These are phyloP conservation scores for Pseudogymnoascus sp. DNA, from an alignment of 2,329 filamentous ascomycete genomes.

Conservation along the genomic window DNA sequence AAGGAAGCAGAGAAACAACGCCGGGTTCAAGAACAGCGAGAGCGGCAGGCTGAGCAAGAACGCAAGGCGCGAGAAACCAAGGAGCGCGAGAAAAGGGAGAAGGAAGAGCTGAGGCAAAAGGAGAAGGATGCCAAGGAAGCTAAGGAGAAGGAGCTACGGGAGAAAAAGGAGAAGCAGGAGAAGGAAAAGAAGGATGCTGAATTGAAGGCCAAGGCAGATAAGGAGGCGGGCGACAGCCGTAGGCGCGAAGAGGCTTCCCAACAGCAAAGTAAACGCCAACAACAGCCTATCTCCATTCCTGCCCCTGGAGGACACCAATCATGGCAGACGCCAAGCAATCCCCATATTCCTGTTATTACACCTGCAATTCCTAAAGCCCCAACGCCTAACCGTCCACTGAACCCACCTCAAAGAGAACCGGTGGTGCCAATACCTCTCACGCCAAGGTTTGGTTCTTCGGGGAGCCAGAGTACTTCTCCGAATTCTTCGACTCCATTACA, in stretches of 20 bases:
- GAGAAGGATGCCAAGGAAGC: constrained; percentile 70
- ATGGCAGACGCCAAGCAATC: constrained; percentile 54
- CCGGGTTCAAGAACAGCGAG: constrained; percentile 73
- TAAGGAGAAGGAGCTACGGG: constrained; percentile 47
- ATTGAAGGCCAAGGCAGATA: constrained; percentile 34
- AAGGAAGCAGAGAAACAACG: constrained; percentile 81
- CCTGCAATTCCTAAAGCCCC: constrained; percentile 76
- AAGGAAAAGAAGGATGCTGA: constrained; percentile 54
- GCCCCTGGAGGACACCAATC: constrained; percentile 50
- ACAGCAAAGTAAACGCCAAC: constrained; percentile 35
- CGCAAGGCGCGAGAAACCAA: constrained; percentile 73
- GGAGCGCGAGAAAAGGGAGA: constrained; percentile 74
- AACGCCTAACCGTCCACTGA: constrained; percentile 72
- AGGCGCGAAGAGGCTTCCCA: constrained; percentile 37
- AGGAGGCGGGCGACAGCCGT: constrained; percentile 41
- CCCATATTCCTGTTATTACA: constrained; percentile 69
- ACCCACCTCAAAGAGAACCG: constrained; percentile 58
- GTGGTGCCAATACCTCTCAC: constrained; percentile 61
- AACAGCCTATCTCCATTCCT: constrained; percentile 35
- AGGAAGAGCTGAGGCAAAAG: constrained; percentile 70
- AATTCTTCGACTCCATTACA: constrained; percentile 56
- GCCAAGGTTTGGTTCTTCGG: constrained; percentile 50
- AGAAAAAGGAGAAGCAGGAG: constrained; percentile 50
- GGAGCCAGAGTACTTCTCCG: constrained; percentile 51
- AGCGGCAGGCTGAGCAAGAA: constrained; percentile 77